Evolutionary conservation across 148 eudicot genomes (phyloP).

Genomic region (Agrostemma githago): DNA sequence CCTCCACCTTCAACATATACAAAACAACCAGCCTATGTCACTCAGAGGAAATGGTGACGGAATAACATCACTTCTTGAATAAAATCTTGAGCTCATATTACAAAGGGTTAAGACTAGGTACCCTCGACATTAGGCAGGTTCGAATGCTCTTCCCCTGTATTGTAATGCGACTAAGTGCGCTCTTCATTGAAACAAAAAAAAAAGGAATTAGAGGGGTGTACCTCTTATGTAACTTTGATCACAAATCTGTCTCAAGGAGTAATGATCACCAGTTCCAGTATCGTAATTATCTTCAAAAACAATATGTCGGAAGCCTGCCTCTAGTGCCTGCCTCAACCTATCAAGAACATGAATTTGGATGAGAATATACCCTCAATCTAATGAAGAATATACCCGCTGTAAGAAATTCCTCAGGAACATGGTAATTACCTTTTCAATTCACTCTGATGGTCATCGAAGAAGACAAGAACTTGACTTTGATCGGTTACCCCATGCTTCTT

Average conservation of each 20-base stretch:
- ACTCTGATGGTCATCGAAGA: slow-evolving; percentile 98
- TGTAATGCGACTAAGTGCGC: too few species aligned
- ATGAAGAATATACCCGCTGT: not conserved
- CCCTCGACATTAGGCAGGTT: too few species aligned
- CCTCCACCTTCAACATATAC: slow-evolving; percentile 69
- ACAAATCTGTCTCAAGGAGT: slow-evolving; percentile 93
- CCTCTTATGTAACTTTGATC: slow-evolving; percentile 95
- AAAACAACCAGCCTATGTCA: not conserved
- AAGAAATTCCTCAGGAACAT: slow-evolving; percentile 1
- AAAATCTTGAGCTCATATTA: too few species aligned
- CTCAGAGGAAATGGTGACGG: too few species aligned
- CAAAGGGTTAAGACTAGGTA: too few species aligned
- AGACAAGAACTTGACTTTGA: slow-evolving; percentile 66
- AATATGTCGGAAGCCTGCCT: slow-evolving; percentile 90
- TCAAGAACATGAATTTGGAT: slow-evolving; percentile 3
- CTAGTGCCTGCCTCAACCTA: slow-evolving; percentile 91
- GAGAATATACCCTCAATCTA: slow-evolving; percentile 7
- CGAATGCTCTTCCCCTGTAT: too few species aligned
- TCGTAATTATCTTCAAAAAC: slow-evolving; percentile 98
- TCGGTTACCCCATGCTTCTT: slow-evolving; percentile 74
- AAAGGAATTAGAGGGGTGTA: slow-evolving; percentile 17
- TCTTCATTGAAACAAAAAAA: not conserved
- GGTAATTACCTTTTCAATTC: slow-evolving; percentile 74
- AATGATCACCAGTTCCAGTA: slow-evolving; percentile 98
- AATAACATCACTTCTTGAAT: too few species aligned